Conservation (phyloP, 1,284 basidiomycete genomes). For the Erythrobasidium hasegawianum region DNA sequence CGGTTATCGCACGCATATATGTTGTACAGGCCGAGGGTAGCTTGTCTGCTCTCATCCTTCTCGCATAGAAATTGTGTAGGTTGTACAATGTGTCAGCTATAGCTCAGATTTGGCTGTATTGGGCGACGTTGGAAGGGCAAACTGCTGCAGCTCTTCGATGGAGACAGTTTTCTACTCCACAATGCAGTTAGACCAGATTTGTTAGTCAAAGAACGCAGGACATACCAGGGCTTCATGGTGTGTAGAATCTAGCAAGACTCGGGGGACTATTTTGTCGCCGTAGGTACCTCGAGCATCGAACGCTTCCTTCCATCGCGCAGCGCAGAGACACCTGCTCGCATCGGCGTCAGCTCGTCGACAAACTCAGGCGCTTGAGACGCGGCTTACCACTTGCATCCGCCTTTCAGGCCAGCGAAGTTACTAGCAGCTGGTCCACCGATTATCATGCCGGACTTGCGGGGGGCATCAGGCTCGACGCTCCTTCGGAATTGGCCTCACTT, state of each 20-base stretch:
- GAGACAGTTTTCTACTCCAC: slow-evolving; percentile 4
- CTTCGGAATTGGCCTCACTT: neutral
- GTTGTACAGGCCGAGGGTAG: too few relatives aligned
- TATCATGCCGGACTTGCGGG: neutral
- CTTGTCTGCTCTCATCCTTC: too few relatives aligned
- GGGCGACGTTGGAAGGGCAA: neutral
- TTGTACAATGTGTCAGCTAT: too few relatives aligned
- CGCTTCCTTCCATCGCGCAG: slow-evolving; percentile 3
- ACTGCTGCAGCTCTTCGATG: slow-evolving; percentile 4
- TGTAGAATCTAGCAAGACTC: neutral
- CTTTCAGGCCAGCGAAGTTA: slow-evolving; percentile 3
- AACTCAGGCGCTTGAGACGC: neutral
- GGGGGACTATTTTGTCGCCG: neutral
- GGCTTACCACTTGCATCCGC: slow-evolving; percentile 2
- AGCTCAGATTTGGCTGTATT: neutral
- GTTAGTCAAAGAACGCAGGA: too few relatives aligned
- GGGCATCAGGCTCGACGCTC: too few relatives aligned
- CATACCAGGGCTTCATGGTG: slow-evolving; percentile 1
- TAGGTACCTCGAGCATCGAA: neutral
- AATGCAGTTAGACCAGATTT: too few relatives aligned
- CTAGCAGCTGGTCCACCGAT: neutral
- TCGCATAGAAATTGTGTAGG: too few relatives aligned
- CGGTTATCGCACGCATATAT: too few relatives aligned
- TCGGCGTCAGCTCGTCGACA: too few relatives aligned
- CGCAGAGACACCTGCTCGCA: slow-evolving; percentile 7